Evolutionary conservation across 148 eudicot species (phyloP), one percentile per base, ranked within the genome.

Genomic region (Camellia sinensis): DNA sequence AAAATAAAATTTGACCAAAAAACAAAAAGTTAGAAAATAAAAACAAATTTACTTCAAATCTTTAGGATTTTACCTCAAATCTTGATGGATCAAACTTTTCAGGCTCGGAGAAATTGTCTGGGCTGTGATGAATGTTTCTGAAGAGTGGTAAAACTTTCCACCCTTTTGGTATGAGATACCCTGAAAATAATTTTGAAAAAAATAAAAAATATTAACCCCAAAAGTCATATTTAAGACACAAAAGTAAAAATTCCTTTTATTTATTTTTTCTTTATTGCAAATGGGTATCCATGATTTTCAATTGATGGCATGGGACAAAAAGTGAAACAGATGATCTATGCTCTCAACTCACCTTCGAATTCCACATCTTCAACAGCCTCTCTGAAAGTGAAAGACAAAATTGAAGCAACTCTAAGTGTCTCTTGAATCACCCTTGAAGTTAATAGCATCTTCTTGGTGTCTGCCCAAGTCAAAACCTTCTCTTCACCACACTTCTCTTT

Each of bases 301-400:
- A 29, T 29, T 29, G 37, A 29, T 29, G 37, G 37, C 37, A 29
- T 29, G 37, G 37, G 37, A 29, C 37, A 29, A 29, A 29, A 29
- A 29, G 37, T 29, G 37, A 29, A 29, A 29, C 37, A 29, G 37
- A 29, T 1, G 37, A 29, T 29, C 37, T 29, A 29, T 29, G 37
- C 37, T 29, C 37, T 29, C 66, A 84, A 77, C 77, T 82, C 59
- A 92, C 98, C 98, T 87, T 96, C 88, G 85, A 89, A 92, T 75
- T 93, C 99, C 84, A 96, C 98, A 91, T 96, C 99, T 71, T 96
- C 90, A 80, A 96, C 97, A 59, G 99, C 99, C 86, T 96, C 99
- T 79, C 99, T 92, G 80, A 96, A 96, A 40, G 99, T 96, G 59
- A 96, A 96, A 63, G 97, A 92, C 65, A 96, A 75, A 57, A 96